Evolutionary conservation across 2,329 filamentous ascomycete species (phyloP).

Genomic region (Colletotrichum sansevieriae): DNA sequence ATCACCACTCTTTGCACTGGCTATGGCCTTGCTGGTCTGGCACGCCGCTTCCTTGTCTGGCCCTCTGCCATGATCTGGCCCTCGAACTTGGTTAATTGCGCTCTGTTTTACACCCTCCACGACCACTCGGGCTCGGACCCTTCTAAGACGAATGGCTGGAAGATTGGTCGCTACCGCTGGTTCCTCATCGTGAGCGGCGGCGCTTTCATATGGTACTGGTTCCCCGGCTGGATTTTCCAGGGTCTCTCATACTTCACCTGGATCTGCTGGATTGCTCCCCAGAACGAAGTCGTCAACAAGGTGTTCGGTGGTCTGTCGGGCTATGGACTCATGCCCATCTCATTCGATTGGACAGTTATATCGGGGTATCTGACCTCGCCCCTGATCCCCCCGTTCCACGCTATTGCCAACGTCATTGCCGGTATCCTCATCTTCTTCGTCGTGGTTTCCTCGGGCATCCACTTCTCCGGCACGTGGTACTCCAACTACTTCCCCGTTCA

Average conservation of each 20-base stretch:
- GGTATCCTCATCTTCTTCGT: constrained; percentile 67
- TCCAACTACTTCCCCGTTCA: constrained; percentile 73
- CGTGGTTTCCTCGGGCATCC: constrained; percentile 68
- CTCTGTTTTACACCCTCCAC: constrained; percentile 75
- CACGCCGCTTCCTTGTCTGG: constrained; percentile 70
- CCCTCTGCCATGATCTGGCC: constrained; percentile 77
- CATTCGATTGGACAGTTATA: constrained; percentile 75
- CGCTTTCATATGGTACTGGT: constrained; percentile 71
- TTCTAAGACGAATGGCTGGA: constrained; percentile 67
- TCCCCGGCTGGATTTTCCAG: constrained; percentile 73
- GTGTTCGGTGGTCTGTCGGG: constrained; percentile 74
- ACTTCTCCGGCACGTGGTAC: constrained; percentile 70
- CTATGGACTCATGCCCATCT: constrained; percentile 72
- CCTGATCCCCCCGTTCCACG: constrained; percentile 70
- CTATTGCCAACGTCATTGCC: constrained; percentile 69
- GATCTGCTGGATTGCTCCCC: constrained; percentile 72
- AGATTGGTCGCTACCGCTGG: constrained; percentile 67
- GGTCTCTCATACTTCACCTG: constrained; percentile 73
- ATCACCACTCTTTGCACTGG: constrained; percentile 74
- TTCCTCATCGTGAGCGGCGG: constrained; percentile 66
- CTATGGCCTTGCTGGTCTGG: constrained; percentile 72
- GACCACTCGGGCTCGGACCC: constrained; percentile 69
- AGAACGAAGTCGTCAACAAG: constrained; percentile 73
- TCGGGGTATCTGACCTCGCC: constrained; percentile 69
- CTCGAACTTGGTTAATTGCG: constrained; percentile 69